Evolutionary conservation across 2,329 filamentous ascomycete species (phyloP).

Genomic region (Acarospora socialis): DNA sequence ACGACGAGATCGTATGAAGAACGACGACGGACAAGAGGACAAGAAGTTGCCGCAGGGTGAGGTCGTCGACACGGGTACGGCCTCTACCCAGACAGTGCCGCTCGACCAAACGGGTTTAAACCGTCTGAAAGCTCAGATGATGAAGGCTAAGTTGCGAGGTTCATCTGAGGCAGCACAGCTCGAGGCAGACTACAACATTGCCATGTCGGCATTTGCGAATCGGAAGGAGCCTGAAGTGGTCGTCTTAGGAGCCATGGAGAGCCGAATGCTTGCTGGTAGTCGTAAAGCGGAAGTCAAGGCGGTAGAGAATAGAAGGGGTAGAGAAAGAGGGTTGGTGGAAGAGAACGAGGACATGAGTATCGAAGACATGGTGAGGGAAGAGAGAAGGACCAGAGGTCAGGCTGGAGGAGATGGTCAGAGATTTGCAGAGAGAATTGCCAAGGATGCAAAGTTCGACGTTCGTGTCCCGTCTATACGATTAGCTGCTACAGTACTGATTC

Average conservation of each 20-base stretch:
- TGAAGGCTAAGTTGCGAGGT: constrained; percentile 82
- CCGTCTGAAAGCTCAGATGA: constrained; percentile 79
- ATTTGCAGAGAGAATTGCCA: constrained; percentile 84
- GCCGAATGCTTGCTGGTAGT: constrained; percentile 70
- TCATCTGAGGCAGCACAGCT: constrained; percentile 61
- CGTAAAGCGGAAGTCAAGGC: constrained; percentile 61
- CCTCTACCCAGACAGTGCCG: constrained; percentile 33
- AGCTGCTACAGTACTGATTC: background rate
- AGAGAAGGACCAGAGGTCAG: constrained; percentile 68
- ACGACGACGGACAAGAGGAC: constrained; percentile 10
- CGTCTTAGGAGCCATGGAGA: constrained; percentile 77
- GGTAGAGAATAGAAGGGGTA: constrained; percentile 65
- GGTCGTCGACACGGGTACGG: constrained; percentile 25
- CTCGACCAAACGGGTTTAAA: constrained; percentile 74
- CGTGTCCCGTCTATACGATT: constrained; percentile 20
- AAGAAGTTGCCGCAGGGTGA: too few relatives aligned
- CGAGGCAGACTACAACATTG: constrained; percentile 70
- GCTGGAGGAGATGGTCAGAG: constrained; percentile 65
- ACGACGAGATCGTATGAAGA: constrained; percentile 22
- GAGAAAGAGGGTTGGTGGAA: constrained; percentile 69
- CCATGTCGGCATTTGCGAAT: constrained; percentile 47
- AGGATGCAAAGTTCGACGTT: constrained; percentile 73
- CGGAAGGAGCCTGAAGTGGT: constrained; percentile 52
- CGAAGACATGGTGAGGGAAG: constrained; percentile 93
- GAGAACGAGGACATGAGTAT: constrained; percentile 94